Evolutionary conservation across 768 basidiomycete genomes (phyloP).

Genomic region (Trametes cinnabarina): DNA sequence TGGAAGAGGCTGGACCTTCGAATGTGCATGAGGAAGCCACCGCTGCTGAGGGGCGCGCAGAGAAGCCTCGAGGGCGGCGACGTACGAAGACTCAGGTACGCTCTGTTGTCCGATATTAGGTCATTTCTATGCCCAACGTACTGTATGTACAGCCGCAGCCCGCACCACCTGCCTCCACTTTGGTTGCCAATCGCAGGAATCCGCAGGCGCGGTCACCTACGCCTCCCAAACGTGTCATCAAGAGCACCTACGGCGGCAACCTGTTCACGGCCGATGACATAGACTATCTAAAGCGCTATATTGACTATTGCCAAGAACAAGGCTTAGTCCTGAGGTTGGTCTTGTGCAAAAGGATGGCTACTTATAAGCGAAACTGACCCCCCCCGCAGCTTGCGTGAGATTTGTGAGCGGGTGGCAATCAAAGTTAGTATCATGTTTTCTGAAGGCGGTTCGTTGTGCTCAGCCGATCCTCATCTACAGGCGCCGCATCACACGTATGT

Average conservation of each 20-base stretch:
- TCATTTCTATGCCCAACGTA: constrained; percentile 1
- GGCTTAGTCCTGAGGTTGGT: constrained; percentile 73
- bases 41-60: constrained; percentile 27
- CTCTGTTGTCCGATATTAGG: background rate
- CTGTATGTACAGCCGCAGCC: constrained; percentile 39
- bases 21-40: constrained; percentile 41
- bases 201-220: constrained; percentile 79
- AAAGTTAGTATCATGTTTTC: constrained; percentile 48
- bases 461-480: constrained; percentile 31
- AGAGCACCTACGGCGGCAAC: constrained; percentile 88
- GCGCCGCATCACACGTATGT: constrained; percentile 87
- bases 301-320: constrained; percentile 87
- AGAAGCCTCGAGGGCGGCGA: constrained; percentile 65
- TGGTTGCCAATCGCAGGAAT: constrained; percentile 63
- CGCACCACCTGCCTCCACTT: constrained; percentile 61
- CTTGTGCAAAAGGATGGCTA: background rate
- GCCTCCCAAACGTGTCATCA: constrained; percentile 78
- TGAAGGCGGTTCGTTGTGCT: background rate
- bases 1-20: constrained; percentile 50
- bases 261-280: constrained; percentile 84
- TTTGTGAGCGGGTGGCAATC: constrained; percentile 82
- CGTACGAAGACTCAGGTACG: constrained; percentile 59
- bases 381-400: constrained; percentile 62
- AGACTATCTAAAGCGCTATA: constrained; percentile 80
- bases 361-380: background rate